These are phyloP conservation scores for Croton laevigatus DNA, from an alignment of 441 rosid species.

Conservation along the genomic window DNA sequence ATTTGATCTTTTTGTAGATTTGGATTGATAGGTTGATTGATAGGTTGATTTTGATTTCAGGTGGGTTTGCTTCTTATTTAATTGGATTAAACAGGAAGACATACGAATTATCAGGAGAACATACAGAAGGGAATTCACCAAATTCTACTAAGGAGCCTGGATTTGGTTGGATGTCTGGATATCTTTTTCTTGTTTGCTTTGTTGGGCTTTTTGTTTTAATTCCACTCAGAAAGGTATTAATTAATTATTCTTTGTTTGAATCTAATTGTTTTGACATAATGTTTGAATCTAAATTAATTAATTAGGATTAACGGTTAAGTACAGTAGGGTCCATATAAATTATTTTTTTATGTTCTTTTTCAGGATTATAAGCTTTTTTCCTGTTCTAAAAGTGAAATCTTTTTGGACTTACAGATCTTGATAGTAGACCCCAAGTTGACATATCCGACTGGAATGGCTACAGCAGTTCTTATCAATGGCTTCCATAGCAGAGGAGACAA, in stretches of 20 bases:
- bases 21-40: background rate
- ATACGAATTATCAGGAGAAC: slow-evolving; percentile 59
- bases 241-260: background rate
- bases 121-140: slow-evolving; percentile 64
- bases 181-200: slow-evolving; percentile 70
- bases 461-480: slow-evolving; percentile 95
- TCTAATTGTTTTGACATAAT: too few species aligned
- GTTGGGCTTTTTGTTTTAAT: slow-evolving; percentile 85
- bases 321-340: too few species aligned
- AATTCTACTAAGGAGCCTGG: slow-evolving; percentile 71
- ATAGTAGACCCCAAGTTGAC: slow-evolving; percentile 73
- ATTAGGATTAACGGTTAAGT: too few species aligned
- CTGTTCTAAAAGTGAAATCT: background rate
- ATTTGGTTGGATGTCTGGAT: slow-evolving; percentile 84
- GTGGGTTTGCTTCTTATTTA: slow-evolving; percentile 91
- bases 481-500: slow-evolving; percentile 83
- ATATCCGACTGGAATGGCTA: slow-evolving; percentile 93
- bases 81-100: slow-evolving; percentile 77
- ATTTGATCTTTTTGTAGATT: background rate
- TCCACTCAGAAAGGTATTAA: slow-evolving; percentile 80
- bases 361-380: background rate
- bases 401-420: slow-evolving; percentile 55
- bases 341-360: background rate
- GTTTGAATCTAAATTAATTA: too few species aligned
- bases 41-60: slow-evolving; percentile 28